Evolutionary conservation across 495 filamentous ascomycete genomes (phyloP).

Genomic region (Aspergillus incahuasiensis): DNA sequence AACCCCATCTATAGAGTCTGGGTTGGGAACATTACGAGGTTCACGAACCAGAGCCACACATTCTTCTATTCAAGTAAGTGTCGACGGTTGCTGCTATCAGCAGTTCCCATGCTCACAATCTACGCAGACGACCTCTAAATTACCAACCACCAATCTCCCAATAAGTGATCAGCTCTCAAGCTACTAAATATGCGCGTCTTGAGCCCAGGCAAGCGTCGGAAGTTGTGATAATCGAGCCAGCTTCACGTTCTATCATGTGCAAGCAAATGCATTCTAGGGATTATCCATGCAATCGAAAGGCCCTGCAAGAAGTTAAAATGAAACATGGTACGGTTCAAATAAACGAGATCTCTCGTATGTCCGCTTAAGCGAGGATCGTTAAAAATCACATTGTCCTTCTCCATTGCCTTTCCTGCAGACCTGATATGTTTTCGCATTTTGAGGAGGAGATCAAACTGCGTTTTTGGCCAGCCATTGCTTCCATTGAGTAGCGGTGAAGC

Average conservation of each 20-base stretch:
- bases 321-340: conserved; percentile 30
- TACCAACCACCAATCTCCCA: conserved; percentile 65
- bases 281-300: conserved; percentile 18
- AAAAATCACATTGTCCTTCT: conserved; percentile 9
- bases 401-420: conserved; percentile 1
- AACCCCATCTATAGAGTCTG: conserved; percentile 60
- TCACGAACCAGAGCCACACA: conserved; percentile 96
- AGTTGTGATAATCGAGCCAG: neutral
- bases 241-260: neutral
- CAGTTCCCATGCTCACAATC: neutral
- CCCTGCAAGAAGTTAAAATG: conserved; percentile 28
- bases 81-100: neutral
- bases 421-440: neutral
- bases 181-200: neutral
- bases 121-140: conserved; percentile 72
- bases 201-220: neutral
- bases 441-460: conserved; percentile 45
- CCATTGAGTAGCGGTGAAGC: conserved; percentile 78
- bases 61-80: conserved; percentile 93
- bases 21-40: conserved; percentile 99
- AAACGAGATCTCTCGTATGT: conserved; percentile 11
- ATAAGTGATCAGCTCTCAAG: conserved; percentile 18
- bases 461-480: conserved; percentile 79
- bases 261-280: conserved; percentile 8
- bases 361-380: conserved; percentile 9